phyloP scores from a whole-genome alignment of 2,329 filamentous ascomycete genomes.

The Ceratocystis colombiana region DNA sequence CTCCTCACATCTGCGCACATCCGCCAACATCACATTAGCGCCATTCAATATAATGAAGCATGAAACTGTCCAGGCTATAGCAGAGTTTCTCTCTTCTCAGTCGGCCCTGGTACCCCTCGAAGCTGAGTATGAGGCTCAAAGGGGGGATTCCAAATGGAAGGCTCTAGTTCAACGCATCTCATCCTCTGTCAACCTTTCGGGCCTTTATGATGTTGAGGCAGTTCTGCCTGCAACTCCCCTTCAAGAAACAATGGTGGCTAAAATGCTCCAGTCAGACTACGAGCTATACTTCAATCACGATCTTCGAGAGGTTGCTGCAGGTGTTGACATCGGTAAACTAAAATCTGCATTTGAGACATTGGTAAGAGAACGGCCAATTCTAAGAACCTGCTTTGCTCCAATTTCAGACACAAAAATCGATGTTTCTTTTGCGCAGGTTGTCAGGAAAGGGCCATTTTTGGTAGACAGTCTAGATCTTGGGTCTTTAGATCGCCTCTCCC shows the following conservation, averaged over 20 bases:
- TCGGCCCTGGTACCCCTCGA: neutral
- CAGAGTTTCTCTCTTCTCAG: slow-evolving; percentile 9
- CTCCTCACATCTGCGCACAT: slow-evolving; percentile 56
- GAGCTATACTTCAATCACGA: slow-evolving; percentile 79
- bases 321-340: slow-evolving; percentile 48
- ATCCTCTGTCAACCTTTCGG: neutral
- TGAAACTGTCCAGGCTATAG: slow-evolving; percentile 56
- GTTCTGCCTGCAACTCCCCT: slow-evolving; percentile 69
- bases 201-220: slow-evolving; percentile 38
- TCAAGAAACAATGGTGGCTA: slow-evolving; percentile 76
- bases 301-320: slow-evolving; percentile 49
- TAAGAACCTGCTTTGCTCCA: slow-evolving; percentile 63
- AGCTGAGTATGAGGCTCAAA: slow-evolving; percentile 27
- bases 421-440: slow-evolving; percentile 42
- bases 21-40: slow-evolving; percentile 45
- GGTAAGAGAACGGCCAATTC: slow-evolving; percentile 52
- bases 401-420: slow-evolving; percentile 51
- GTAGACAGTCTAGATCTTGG: neutral
- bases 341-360: slow-evolving; percentile 52
- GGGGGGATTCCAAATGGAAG: neutral
- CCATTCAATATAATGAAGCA: slow-evolving; percentile 69
- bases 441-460: slow-evolving; percentile 30
- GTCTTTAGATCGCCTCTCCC: neutral
- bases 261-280: slow-evolving; percentile 68
- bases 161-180: neutral